Base-by-base conservation (phyloP, 148 eudicot species). In the Suaeda aralocaspica region DNA sequence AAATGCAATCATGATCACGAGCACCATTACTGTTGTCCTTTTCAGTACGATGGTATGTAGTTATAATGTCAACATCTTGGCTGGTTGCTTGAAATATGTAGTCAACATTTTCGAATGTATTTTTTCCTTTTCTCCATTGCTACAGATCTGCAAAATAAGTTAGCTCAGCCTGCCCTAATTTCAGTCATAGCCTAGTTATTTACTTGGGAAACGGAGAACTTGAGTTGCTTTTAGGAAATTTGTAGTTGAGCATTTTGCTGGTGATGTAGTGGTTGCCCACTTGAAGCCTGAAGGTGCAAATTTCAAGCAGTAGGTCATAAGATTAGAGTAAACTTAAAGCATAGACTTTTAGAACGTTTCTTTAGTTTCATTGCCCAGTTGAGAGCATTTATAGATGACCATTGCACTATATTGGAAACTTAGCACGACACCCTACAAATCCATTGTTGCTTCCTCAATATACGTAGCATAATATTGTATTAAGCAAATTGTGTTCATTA, bases 1-100 rank as follows among this genome's bases (percentile, higher is more conserved):
- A n/a, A 85, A 89, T 74, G 95, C 95, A 22, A 68, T 89, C 59
- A 89, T 89, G 95, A 89, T 89, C 55, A 89, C 95, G 30, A 89
- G 91, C 72, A 89, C 95, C 2, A 89, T 89, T 34, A 66, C 84
- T 18, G 84, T 89, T 55, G 95, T 89, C 75, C 95, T 89, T 36
- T 75, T 85, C 79, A 89, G 95, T 80, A 89, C 95, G 39, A 70
- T 80, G 86, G 95, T 89, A 75, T 77, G 86, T 55, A 80, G 82
- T 51, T 76, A 48, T 49, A 33, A 28, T 79, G 58, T 34, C 25
- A 19, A 36, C 25, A 39, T 12, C 26, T 2, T 34, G 21, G 25
- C 25, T 44, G 42, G 28, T 57, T 51, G 44, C 44, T 36, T 33
- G 13, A 30, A 49, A 52, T 44, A n/a, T 30, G 21, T 18, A 13